phyloP scores from a whole-genome alignment of 192 early-diverging fungal species.

The Coemansia sp. region DNA sequence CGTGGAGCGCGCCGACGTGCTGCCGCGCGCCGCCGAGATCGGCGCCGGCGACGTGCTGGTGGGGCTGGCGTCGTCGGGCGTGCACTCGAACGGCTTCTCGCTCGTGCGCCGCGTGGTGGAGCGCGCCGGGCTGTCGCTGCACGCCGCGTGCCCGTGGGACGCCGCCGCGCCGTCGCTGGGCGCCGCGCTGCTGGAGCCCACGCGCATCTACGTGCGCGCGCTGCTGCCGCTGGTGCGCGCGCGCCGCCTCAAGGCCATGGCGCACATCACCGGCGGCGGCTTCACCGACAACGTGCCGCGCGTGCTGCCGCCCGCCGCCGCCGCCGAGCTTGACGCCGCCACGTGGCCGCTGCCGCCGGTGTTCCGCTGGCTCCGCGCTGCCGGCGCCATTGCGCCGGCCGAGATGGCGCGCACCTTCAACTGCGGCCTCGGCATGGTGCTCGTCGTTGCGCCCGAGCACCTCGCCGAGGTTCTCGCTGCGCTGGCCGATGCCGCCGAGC shows the following conservation, averaged over 20 bases:
- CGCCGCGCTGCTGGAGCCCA: constrained; percentile 84
- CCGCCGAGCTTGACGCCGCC: constrained; percentile 76
- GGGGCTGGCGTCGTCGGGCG: constrained; percentile 90
- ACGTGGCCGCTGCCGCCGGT: constrained; percentile 83
- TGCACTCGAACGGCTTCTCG: constrained; percentile 99
- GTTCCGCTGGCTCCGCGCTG: constrained; percentile 89
- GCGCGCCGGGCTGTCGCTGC: constrained; percentile 66
- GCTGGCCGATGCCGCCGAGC: constrained; percentile 61
- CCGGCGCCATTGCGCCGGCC: constrained; percentile 59
- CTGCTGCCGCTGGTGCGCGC: constrained; percentile 74
- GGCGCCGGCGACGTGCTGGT: constrained; percentile 77
- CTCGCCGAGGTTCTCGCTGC: constrained; percentile 57
- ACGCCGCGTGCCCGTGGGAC: constrained; percentile 74
- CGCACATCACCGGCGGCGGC: constrained; percentile 98
- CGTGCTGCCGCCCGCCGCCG: constrained; percentile 77
- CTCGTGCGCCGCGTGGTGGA: constrained; percentile 88
- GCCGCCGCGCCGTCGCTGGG: constrained; percentile 58
- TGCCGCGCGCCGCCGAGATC: constrained; percentile 79
- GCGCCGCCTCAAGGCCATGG: constrained; percentile 86
- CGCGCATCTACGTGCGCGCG: constrained; percentile 92
- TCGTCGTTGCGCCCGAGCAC: constrained; percentile 69
- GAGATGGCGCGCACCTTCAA: constrained; percentile 98
- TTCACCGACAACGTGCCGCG: constrained; percentile 98
- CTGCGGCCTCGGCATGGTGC: constrained; percentile 98
- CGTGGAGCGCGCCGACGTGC: constrained; percentile 82